Conservation (phyloP, 1,139 yeast species). For the Taphrina betulina region DNA sequence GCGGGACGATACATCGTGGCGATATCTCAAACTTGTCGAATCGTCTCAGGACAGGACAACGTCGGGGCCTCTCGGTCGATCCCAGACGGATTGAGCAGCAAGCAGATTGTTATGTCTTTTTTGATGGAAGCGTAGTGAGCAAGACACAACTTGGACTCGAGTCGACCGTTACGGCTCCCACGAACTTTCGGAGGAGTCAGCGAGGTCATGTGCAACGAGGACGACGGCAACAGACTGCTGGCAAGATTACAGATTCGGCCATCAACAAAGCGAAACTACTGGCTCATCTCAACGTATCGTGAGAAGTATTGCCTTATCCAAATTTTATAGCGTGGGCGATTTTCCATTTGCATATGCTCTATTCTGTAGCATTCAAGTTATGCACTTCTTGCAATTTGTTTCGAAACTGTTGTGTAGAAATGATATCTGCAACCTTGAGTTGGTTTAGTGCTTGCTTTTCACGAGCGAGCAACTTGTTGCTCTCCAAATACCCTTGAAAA, state of each 20-base stretch:
- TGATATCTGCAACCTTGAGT: too few relatives aligned
- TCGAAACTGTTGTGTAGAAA: too few relatives aligned
- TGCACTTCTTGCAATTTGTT: too few relatives aligned
- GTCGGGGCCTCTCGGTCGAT: conserved; percentile 14
- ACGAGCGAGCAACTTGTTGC: too few relatives aligned
- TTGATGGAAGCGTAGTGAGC: conserved; percentile 1
- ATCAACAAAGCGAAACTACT: conserved; percentile 1
- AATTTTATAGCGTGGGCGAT: too few relatives aligned
- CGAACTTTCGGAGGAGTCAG: not conserved
- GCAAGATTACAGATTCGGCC: conserved; percentile 15
- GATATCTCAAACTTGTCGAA: conserved; percentile 1
- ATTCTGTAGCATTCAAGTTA: too few relatives aligned
- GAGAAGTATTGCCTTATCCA: too few relatives aligned
- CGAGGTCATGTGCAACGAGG: not conserved
- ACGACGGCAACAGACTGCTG: conserved; percentile 4
- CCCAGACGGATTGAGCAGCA: not conserved
- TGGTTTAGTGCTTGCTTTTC: too few relatives aligned
- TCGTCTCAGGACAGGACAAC: conserved; percentile 15
- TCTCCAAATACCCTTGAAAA: too few relatives aligned
- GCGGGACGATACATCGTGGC: conserved; percentile 13
- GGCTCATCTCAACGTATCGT: too few relatives aligned
- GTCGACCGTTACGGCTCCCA: not conserved
- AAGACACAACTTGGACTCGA: conserved; percentile 5
- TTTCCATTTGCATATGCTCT: too few relatives aligned
- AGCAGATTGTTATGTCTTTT: conserved; percentile 1